Base-by-base conservation (phyloP, 345 rosid genomes). In the Salix purpurea region DNA sequence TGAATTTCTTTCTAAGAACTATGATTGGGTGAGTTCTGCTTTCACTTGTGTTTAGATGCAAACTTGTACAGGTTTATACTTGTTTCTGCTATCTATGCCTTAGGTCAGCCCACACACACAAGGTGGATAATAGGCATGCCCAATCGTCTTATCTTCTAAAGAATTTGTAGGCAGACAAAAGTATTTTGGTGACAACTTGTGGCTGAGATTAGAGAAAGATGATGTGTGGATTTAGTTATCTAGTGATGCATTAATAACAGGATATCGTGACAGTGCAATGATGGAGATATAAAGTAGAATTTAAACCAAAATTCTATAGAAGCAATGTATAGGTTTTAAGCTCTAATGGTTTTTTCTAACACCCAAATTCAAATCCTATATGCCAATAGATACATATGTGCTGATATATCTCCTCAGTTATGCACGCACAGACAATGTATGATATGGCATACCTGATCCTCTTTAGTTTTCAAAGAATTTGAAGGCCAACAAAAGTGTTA, bases 1-100 rank as follows among this genome's bases (percentile, higher is more conserved):
- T 44, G 98, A 92, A 71, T 96, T 96, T 84, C 97, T 96, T 64
- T 86, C 91, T 16, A 91, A 86, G 83, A 94, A 94, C 82, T 93
- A 96, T 85, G 98, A 94, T 32, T 92, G 99, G 99, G 98, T 88
- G 81, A 85, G 86, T 74, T 34, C 52, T 77, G n/a, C 21, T 61
- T 2, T 4, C 7, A 13, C 42, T 46, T 62, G 7, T 26, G 42
- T 54, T 72, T 24, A n/a, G 65, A 40, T 32, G 28, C 37, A 18
- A 50, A 26, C 16, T 30, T 50, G 46, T 42, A 36, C 24, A 61
- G 23, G 36, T 48, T 39, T 65, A 69, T 39, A 13, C 21, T 37
- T 36, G n/a, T 9, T 12, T 58, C 26, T n/a, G 62, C 16, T 14
- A 65, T 65, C 9, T 32, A 15, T 6, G 16, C 68, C 39, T 6